Percentiles rank a stretch among this genome's conserved stretches.
Evolutionary conservation across 441 rosid genomes (phyloP).

Genomic region (Lepidium campestre): DNA sequence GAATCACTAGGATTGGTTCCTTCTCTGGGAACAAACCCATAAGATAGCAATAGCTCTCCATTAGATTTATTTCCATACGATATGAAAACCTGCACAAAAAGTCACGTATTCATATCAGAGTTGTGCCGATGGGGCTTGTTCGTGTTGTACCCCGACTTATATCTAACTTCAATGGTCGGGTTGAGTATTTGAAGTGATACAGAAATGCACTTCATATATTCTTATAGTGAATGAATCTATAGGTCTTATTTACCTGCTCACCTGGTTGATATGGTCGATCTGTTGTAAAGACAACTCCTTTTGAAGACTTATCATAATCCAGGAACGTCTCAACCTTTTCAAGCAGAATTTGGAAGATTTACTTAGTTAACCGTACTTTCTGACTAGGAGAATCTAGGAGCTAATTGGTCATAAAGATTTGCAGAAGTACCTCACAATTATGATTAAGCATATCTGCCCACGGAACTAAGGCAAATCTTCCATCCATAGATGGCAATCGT

Average conservation of each 20-base stretch:
- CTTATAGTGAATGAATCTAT: neutral
- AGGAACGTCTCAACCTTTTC: slow-evolving; percentile 82
- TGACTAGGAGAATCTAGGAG: neutral
- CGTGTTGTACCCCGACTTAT: neutral
- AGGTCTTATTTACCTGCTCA: slow-evolving; percentile 77
- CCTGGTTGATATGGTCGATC: slow-evolving; percentile 89
- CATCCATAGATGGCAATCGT: slow-evolving; percentile 90
- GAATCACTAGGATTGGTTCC: slow-evolving; percentile 93
- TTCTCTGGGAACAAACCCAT: slow-evolving; percentile 94
- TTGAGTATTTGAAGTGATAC: slow-evolving; percentile 6
- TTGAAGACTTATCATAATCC: slow-evolving; percentile 83
- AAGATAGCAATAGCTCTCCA: slow-evolving; percentile 87
- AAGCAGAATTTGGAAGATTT: slow-evolving; percentile 12
- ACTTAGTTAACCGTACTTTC: slow-evolving; percentile 1
- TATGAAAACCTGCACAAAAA: slow-evolving; percentile 82
- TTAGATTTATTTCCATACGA: slow-evolving; percentile 94
- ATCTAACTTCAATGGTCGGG: neutral
- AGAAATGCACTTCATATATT: neutral
- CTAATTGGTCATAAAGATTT: neutral
- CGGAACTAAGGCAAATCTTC: slow-evolving; percentile 90
- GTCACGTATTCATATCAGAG: slow-evolving; percentile 8
- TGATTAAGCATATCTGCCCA: slow-evolving; percentile 99
- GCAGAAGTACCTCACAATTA: slow-evolving; percentile 68
- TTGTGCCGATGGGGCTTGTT: neutral
- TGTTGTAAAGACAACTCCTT: slow-evolving; percentile 77